Evolutionary conservation across 805 yeast genomes (phyloP).

Genomic region (Candida berthetii): DNA sequence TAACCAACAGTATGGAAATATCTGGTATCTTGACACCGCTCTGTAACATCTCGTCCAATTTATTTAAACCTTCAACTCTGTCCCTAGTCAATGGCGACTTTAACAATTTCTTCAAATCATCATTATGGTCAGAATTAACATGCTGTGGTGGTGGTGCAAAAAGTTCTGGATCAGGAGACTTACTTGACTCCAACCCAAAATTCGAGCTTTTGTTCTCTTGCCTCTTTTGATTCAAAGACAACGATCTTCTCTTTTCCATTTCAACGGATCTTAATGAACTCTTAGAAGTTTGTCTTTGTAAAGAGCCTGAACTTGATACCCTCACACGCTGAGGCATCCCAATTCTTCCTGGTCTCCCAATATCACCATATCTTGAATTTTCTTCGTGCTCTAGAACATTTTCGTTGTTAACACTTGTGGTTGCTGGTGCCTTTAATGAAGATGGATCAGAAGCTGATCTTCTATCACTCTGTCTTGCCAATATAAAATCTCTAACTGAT

Average conservation of each 20-base stretch:
- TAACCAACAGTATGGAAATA: slow-evolving; percentile 13
- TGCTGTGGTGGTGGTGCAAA: background rate
- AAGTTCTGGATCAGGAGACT: background rate
- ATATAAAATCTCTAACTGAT: slow-evolving; percentile 39
- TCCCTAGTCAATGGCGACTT: slow-evolving; percentile 19
- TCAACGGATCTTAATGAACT: slow-evolving; percentile 9
- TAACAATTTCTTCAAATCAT: slow-evolving; percentile 6
- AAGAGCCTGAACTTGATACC: slow-evolving; percentile 11
- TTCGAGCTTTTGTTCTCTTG: background rate
- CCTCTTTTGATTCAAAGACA: background rate
- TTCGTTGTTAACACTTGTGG: slow-evolving; percentile 8
- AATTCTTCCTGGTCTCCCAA: slow-evolving; percentile 17
- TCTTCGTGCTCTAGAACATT: background rate
- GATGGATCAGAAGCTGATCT: slow-evolving; percentile 25
- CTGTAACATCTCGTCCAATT: slow-evolving; percentile 4
- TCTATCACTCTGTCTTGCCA: slow-evolving; percentile 35
- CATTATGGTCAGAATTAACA: background rate
- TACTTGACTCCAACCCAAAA: background rate
- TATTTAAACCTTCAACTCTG: slow-evolving; percentile 15
- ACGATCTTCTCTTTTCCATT: slow-evolving; percentile 3
- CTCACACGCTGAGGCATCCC: slow-evolving; percentile 17
- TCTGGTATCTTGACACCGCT: slow-evolving; percentile 3
- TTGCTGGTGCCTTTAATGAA: slow-evolving; percentile 22
- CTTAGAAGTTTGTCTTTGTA: slow-evolving; percentile 11
- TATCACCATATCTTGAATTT: slow-evolving; percentile 4